Evolutionary conservation across 176 grass and related monocot genomes (phyloP), one percentile per base, ranked within the genome.

Genomic region (Pharus latifolius): DNA sequence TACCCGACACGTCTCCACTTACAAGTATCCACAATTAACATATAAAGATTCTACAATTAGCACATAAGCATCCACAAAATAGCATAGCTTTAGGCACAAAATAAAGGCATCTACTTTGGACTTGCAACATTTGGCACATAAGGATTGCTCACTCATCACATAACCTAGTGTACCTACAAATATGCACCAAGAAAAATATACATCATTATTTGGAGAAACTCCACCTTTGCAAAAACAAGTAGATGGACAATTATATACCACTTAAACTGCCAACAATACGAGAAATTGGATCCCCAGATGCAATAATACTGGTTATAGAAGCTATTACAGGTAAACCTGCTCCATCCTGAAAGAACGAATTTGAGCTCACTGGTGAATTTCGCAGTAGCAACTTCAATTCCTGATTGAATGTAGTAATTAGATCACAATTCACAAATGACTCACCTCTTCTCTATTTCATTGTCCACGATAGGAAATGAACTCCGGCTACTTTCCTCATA

Each of bases 131-230:
- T n/a, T n/a, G n/a, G n/a, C n/a, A n/a, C n/a, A n/a, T n/a, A n/a
- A n/a, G n/a, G n/a, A n/a, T n/a, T n/a, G 68, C 74, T 90, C 94
- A 83, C 89, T 92, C 94, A 97, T 90, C 66, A 97, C 94, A 67
- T 92, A 92, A 40, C 94, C 89, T 47, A 97, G 83, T 77, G 89
- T 97, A 80, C 94, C 94, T 97, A 59, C 43, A 74, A 69, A 47
- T 5, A 41, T 46, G 48, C 62, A 67, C 35, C 29, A 50, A 53
- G 13, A 13, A 14, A 77, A 69, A 26, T 3, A 3, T 32, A 17
- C 43, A 50, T 18, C 18, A 27, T 35, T 58, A 38, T 48, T 51
- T n/a, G n/a, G n/a, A n/a, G n/a, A n/a, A n/a, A n/a, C n/a, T n/a
- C n/a, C n/a, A n/a, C n/a, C n/a, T n/a, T 70, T 10, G 32, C 2